A percentile compares a stretch with the other conserved stretches of the same genome.
Evolutionary conservation across 1,139 yeast species (phyloP).

Genomic region (Entelexis paramagnoliae): DNA sequence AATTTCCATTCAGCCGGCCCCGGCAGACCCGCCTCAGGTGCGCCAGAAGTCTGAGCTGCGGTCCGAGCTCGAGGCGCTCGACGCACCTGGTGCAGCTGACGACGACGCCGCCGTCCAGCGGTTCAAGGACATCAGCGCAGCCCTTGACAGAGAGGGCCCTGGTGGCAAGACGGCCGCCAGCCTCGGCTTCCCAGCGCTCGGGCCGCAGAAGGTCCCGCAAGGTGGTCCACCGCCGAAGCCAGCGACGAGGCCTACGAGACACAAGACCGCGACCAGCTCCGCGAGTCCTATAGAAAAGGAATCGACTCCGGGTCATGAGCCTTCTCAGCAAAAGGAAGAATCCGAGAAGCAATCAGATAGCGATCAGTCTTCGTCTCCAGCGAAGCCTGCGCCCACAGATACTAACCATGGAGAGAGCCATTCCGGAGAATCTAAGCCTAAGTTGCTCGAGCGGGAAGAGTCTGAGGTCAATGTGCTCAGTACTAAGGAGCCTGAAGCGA

Average conservation of each 20-base stretch:
- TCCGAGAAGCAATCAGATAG: no score
- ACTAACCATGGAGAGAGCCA: neutral
- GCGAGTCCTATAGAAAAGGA: no score
- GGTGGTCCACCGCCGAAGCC: slow-evolving; percentile 5
- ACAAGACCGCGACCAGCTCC: neutral
- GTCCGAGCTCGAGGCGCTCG: slow-evolving; percentile 12
- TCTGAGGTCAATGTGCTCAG: neutral
- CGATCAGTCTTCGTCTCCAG: no score
- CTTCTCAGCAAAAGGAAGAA: no score
- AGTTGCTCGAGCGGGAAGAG: neutral
- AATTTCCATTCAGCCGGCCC: slow-evolving; percentile 16
- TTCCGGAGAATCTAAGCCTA: neutral
- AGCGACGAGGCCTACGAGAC: slow-evolving; percentile 3
- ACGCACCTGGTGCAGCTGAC: slow-evolving; percentile 9
- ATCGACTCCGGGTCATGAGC: no score
- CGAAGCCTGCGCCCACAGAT: no score
- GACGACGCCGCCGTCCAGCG: slow-evolving; percentile 10
- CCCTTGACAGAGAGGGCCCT: slow-evolving; percentile 61
- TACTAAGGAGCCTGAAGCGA: neutral
- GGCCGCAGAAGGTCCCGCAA: slow-evolving; percentile 3
- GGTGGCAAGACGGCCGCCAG: slow-evolving; percentile 38
- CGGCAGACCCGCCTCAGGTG: slow-evolving; percentile 14
- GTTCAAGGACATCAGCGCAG: slow-evolving; percentile 28
- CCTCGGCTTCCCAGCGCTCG: slow-evolving; percentile 12
- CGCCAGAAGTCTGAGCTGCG: slow-evolving; percentile 7